Evolutionary conservation across 371 early-diverging fungal species (phyloP).

Genomic region (Mucor racemosus): DNA sequence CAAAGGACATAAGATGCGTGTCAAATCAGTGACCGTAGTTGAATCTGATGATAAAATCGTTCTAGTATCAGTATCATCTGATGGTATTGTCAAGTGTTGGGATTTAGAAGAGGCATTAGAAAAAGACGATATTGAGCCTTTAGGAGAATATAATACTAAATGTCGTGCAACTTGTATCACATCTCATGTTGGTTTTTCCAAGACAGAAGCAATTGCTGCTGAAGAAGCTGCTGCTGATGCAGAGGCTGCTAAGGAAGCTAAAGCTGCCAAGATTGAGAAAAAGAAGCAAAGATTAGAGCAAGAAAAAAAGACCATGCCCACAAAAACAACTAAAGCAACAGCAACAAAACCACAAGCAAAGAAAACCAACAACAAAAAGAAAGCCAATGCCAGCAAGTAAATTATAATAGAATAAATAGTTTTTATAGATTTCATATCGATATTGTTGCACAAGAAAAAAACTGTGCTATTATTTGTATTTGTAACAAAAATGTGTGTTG

Average conservation of each 20-base stretch:
- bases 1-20: constrained; percentile 62
- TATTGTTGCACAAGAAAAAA: not conserved
- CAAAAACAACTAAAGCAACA: not conserved
- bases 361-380: constrained; percentile 1
- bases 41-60: constrained; percentile 45
- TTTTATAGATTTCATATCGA: not conserved
- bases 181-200: constrained; percentile 40
- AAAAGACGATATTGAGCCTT: constrained; percentile 31
- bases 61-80: constrained; percentile 69
- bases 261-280: constrained; percentile 2
- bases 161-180: constrained; percentile 71
- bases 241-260: constrained; percentile 6
- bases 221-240: constrained; percentile 9
- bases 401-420: not conserved
- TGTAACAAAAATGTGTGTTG: not conserved
- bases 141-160: constrained; percentile 71
- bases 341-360: not conserved
- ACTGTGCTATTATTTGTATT: not conserved
- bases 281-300: not conserved
- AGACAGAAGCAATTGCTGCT: constrained; percentile 11
- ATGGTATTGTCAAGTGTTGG: constrained; percentile 78
- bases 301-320: not conserved
- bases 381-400: not conserved
- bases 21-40: constrained; percentile 49
- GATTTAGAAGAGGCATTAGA: constrained; percentile 49